Percentiles rank a stretch among this genome's conserved stretches.
These are phyloP conservation scores for Bacidia rubella DNA, from an alignment of 495 filamentous ascomycete species.

Conservation along the genomic window DNA sequence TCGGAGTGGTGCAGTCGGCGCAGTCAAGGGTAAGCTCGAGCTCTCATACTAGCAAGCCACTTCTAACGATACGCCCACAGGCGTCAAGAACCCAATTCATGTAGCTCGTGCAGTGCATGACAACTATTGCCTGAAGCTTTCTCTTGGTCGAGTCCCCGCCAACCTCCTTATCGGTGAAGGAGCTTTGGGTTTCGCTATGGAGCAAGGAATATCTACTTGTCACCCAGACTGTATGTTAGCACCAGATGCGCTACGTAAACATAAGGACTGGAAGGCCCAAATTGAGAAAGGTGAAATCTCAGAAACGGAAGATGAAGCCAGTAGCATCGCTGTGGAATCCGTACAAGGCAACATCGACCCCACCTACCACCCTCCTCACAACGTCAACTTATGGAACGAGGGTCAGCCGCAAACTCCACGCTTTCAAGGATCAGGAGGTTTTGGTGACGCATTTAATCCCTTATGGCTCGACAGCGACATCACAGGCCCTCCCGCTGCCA, in stretches of 20 bases:
- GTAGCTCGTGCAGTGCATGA: conserved; percentile 75
- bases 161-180: conserved; percentile 80
- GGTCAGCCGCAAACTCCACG: conserved; percentile 40
- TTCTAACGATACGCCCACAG: conserved; percentile 34
- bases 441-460: conserved; percentile 3
- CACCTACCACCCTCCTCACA: conserved; percentile 24
- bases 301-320: conserved; percentile 6
- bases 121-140: conserved; percentile 52
- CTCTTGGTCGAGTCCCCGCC: conserved; percentile 76
- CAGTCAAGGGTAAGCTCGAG: conserved; percentile 59
- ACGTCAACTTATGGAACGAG: conserved; percentile 37
- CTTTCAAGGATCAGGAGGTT: neutral
- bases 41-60: neutral
- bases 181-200: conserved; percentile 69
- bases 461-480: too few relatives aligned
- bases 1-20: conserved; percentile 84
- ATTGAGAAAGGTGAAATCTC: conserved; percentile 40
- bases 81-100: conserved; percentile 82
- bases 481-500: too few relatives aligned
- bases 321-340: neutral
- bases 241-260: conserved; percentile 58
- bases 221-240: conserved; percentile 63
- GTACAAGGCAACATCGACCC: neutral
- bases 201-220: conserved; percentile 55
- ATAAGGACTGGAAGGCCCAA: conserved; percentile 61